Base-by-base conservation (phyloP, 2,329 filamentous ascomycete species). In the Hirsutella rhossiliensis region DNA sequence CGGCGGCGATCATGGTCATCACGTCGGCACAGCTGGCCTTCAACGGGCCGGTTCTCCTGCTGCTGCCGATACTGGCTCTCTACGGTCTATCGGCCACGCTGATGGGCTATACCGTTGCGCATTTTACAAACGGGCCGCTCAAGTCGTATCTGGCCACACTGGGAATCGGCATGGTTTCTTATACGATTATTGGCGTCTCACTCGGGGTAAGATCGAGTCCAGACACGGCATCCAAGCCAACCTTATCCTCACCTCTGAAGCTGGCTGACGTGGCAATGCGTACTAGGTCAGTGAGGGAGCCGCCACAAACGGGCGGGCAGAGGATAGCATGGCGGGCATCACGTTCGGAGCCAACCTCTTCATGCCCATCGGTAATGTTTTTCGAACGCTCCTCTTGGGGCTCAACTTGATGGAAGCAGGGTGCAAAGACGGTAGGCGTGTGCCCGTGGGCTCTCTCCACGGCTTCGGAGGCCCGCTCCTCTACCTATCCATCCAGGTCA, bases 331-430 rank as follows among this genome's bases (percentile, higher is more conserved):
- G 12, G 23, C 41, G 19, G 50, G 43, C 29, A 48, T 56, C 23
- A 44, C 48, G 1, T 52, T 38, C 40, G 42, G 48, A 18, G 27
- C 48, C 6, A 47, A 53, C 29, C 36, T 59, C 6, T 45, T 58
- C 19, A 38, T 56, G 8, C 57, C 57, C 13, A 52, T 57, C 15
- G 53, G 50, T 2, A 55, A 80, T 45, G 66, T 92, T 11, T 68
- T 87, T 15, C 72, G 86, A 43, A 72, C 84, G 0, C 62, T 94
- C 31, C 80, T 92, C 47, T 62, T 90, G 2, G 72, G 79, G 0
- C 69, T 94, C 48, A 94, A 94, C 57, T 68, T 86, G 2, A 90
- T 92, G 59, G 84, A 82, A 1, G 71, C 84, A 0, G 72, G 84
- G 4, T 95, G 88, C 60, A 70, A 72, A 29, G 77, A 73, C 30